phyloP scores from a whole-genome alignment of 2,329 filamentous ascomycete genomes.

The Emericellopsis atlantica region DNA sequence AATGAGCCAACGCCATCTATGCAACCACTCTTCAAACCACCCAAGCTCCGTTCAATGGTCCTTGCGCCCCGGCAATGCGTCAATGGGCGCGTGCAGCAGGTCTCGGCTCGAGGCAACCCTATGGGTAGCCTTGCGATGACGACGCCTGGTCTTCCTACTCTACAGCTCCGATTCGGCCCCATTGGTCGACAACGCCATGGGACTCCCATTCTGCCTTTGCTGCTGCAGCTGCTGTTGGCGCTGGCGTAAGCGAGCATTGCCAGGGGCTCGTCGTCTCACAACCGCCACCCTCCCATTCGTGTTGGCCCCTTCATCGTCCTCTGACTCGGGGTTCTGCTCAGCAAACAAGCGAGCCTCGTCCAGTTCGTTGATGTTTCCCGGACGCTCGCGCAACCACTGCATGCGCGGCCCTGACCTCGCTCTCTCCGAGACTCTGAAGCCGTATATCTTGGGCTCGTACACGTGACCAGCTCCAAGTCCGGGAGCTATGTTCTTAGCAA shows the following conservation, averaged over 20 bases:
- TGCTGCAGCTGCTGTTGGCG: slow-evolving; percentile 7
- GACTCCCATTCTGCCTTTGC: slow-evolving; percentile 39
- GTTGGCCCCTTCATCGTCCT: slow-evolving; percentile 38
- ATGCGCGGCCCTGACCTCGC: slow-evolving; percentile 85
- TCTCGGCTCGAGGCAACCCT: too few relatives aligned
- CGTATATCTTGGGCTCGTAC: slow-evolving; percentile 93
- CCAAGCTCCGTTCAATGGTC: too few relatives aligned
- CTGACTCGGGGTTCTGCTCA: slow-evolving; percentile 39
- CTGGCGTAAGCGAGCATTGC: slow-evolving; percentile 26
- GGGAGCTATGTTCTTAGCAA: slow-evolving; percentile 75
- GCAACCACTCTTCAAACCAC: too few relatives aligned
- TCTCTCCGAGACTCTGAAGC: slow-evolving; percentile 85
- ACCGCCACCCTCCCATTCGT: slow-evolving; percentile 10
- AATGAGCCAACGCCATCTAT: too few relatives aligned
- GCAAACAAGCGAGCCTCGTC: slow-evolving; percentile 59
- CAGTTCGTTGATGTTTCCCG: slow-evolving; percentile 65
- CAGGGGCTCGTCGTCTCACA: slow-evolving; percentile 29
- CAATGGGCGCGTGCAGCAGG: too few relatives aligned
- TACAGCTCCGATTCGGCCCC: slow-evolving; percentile 45
- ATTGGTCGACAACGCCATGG: slow-evolving; percentile 43
- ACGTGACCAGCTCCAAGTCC: slow-evolving; percentile 72
- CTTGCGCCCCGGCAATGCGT: too few relatives aligned
- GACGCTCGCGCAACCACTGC: slow-evolving; percentile 88
- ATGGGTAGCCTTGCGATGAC: too few relatives aligned
- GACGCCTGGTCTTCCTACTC: slow-evolving; percentile 1